These are phyloP conservation scores for Zygosaccharomyces gambellarensis DNA, from an alignment of 805 yeast species.

Conservation along the genomic window DNA sequence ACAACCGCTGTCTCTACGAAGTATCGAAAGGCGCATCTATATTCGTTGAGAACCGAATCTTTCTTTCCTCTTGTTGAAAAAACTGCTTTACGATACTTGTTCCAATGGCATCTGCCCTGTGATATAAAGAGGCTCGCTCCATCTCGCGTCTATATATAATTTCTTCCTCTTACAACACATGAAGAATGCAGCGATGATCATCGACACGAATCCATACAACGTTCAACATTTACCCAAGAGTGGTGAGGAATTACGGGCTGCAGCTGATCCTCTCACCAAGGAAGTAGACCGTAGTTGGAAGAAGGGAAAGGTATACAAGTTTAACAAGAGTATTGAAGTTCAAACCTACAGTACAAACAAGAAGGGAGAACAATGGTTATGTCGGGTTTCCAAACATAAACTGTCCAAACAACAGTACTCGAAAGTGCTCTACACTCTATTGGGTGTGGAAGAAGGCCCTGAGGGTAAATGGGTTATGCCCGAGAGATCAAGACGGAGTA, in stretches of 20 bases:
- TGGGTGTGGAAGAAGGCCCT: conserved; percentile 26
- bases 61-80: no score
- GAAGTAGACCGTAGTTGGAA: conserved; percentile 30
- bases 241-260: conserved; percentile 12
- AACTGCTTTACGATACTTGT: not conserved
- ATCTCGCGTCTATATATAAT: conserved; percentile 1
- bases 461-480: conserved; percentile 20
- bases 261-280: conserved; percentile 26
- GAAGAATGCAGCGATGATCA: conserved; percentile 1
- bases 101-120: not conserved
- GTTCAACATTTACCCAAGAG: conserved; percentile 14
- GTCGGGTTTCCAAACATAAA: conserved; percentile 30
- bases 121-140: not conserved
- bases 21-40: conserved; percentile 1
- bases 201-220: conserved; percentile 10
- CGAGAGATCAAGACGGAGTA: conserved; percentile 31
- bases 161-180: not conserved
- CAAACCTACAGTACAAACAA: conserved; percentile 31
- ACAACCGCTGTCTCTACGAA: conserved; percentile 34
- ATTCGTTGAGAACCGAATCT: no score
- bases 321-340: conserved; percentile 27
- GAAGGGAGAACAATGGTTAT: conserved; percentile 35
- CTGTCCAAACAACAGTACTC: conserved; percentile 19
- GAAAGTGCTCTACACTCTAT: conserved; percentile 25
- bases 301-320: conserved; percentile 32